Percentiles rank a stretch among this genome's conserved stretches.
Evolutionary conservation across 2,329 filamentous ascomycete species (phyloP).

Genomic region (Aspergillus tubingensis): DNA sequence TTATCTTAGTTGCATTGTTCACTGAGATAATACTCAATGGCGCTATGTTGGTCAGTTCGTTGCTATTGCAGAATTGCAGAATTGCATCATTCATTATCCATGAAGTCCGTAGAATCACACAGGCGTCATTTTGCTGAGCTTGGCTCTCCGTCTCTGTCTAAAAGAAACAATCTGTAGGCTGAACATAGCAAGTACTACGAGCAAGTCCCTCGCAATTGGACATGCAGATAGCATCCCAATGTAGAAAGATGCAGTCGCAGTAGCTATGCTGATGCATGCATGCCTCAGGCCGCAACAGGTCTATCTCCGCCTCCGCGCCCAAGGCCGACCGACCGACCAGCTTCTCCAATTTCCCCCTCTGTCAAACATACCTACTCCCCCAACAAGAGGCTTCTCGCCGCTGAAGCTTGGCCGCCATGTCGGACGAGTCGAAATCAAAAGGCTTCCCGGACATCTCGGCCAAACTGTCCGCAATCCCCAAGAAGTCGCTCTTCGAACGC

Average conservation of each 20-base stretch:
- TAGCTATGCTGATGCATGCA: background rate
- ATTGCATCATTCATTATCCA: no score
- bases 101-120: no score
- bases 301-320: constrained; percentile 5
- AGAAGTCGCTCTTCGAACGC: constrained; percentile 84
- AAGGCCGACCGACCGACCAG: background rate
- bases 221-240: background rate
- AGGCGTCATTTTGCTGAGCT: no score
- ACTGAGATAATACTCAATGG: no score
- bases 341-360: constrained; percentile 6
- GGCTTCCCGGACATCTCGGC: constrained; percentile 70
- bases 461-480: constrained; percentile 77
- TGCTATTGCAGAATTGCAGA: no score
- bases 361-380: background rate
- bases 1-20: no score
- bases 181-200: background rate
- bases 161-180: no score
- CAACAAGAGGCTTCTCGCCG: constrained; percentile 22
- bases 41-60: no score
- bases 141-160: no score
- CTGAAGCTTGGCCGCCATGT: constrained; percentile 34
- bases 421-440: constrained; percentile 41
- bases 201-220: background rate
- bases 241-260: no score
- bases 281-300: background rate